Percentiles rank a stretch among this genome's conserved stretches.
phyloP scores from a whole-genome alignment of 495 filamentous ascomycete species.

The Gamarada debralockiae region DNA sequence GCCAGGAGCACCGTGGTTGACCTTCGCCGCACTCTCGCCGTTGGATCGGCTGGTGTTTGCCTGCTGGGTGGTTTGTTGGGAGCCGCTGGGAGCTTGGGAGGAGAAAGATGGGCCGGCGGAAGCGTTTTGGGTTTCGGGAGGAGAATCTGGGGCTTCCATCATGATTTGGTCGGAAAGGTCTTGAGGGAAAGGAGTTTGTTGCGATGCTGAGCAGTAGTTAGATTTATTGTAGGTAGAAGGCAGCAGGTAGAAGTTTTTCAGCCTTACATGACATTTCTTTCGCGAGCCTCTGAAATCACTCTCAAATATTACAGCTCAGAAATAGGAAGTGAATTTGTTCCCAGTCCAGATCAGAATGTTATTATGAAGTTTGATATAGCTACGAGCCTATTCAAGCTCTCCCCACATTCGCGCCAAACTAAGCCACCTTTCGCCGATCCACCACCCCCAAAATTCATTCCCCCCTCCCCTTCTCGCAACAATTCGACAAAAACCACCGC shows the following conservation, averaged over 20 bases:
- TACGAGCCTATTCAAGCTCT: too few relatives aligned
- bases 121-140: constrained; percentile 6
- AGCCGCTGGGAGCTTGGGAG: neutral
- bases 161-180: constrained; percentile 8
- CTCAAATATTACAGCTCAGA: too few relatives aligned
- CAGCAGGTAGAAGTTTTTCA: neutral
- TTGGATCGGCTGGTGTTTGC: constrained; percentile 10
- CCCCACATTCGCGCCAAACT: too few relatives aligned
- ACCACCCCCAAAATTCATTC: neutral
- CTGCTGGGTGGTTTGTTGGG: neutral
- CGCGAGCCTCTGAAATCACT: neutral
- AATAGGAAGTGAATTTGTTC: too few relatives aligned
- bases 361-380: too few relatives aligned
- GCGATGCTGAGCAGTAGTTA: neutral
- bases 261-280: constrained; percentile 10
- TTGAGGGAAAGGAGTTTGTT: neutral
- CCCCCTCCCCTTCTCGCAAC: too few relatives aligned
- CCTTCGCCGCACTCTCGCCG: constrained; percentile 10
- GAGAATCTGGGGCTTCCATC: constrained; percentile 23
- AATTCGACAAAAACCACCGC: neutral
- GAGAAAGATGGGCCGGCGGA: neutral
- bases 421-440: neutral
- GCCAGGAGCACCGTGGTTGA: constrained; percentile 21
- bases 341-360: too few relatives aligned
- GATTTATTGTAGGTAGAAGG: neutral